A percentile compares a stretch with the other conserved stretches of the same genome.
These are phyloP conservation scores for Helichrysum umbraculigerum DNA, from an alignment of 129 eudicot genomes.

Conservation along the genomic window DNA sequence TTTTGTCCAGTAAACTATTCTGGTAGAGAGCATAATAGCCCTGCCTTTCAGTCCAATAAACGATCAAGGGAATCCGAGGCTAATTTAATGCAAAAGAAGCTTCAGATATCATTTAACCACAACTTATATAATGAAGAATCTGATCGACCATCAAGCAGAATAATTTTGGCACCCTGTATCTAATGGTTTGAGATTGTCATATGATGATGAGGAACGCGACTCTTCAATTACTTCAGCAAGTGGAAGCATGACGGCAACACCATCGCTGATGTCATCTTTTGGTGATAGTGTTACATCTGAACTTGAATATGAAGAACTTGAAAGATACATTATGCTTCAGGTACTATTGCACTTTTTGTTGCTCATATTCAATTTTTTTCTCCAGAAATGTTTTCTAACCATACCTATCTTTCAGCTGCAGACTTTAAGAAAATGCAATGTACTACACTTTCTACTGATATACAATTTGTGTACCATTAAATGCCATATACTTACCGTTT, in stretches of 20 bases:
- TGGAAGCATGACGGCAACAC: slow-evolving; percentile 79
- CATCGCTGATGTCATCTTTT: slow-evolving; percentile 64
- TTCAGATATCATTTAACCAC: slow-evolving; percentile 68
- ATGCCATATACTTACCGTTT: no score
- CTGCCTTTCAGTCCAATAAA: slow-evolving; percentile 56
- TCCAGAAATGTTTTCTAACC: not conserved
- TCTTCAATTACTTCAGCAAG: slow-evolving; percentile 92
- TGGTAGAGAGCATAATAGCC: slow-evolving; percentile 50
- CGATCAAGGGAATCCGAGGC: slow-evolving; percentile 60
- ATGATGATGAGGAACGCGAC: slow-evolving; percentile 89
- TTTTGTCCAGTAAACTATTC: slow-evolving; percentile 72
- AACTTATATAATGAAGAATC: slow-evolving; percentile 60
- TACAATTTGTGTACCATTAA: not conserved
- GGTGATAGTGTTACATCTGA: slow-evolving; percentile 68
- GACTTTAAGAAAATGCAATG: not conserved
- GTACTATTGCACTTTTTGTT: slow-evolving; percentile 32
- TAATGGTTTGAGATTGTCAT: slow-evolving; percentile 82
- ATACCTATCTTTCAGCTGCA: not conserved
- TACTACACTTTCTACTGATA: not conserved
- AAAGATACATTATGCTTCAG: slow-evolving; percentile 77
- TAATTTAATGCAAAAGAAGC: slow-evolving; percentile 71
- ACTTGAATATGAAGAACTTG: slow-evolving; percentile 81
- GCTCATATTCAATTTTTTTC: not conserved
- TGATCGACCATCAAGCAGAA: slow-evolving; percentile 52
- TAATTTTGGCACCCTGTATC: no score